These are phyloP conservation scores for Paraglomus occultum DNA, from an alignment of 192 early-diverging fungal genomes.

Conservation along the genomic window DNA sequence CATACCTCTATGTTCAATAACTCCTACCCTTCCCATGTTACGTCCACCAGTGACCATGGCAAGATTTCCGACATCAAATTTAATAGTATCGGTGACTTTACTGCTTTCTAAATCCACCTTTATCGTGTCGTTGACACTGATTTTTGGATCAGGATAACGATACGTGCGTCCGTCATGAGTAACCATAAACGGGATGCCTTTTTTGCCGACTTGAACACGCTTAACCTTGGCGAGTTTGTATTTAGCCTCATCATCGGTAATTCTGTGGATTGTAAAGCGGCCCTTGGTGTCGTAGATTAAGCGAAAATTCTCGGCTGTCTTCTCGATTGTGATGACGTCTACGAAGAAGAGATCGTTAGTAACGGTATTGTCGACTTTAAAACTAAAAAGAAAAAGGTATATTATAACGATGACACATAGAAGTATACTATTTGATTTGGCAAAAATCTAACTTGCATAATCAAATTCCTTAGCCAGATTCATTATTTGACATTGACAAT, in stretches of 20 bases:
- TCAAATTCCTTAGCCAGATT: background rate
- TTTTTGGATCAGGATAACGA: conserved; percentile 98
- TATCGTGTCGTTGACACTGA: conserved; percentile 99
- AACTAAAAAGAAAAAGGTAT: background rate
- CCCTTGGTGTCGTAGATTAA: conserved; percentile 99
- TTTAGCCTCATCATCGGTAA: conserved; percentile 96
- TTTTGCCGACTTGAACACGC: conserved; percentile 90
- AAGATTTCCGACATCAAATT: conserved; percentile 97
- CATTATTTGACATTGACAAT: conserved; percentile 53
- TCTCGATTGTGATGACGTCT: conserved; percentile 91
- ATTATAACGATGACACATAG: background rate
- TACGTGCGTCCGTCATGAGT: conserved; percentile 99
- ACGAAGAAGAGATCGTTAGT: conserved; percentile 7
- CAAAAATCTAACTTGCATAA: background rate
- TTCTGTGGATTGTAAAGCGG: conserved; percentile 99
- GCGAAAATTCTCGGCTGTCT: conserved; percentile 99
- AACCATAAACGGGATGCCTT: conserved; percentile 93
- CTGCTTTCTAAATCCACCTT: conserved; percentile 91
- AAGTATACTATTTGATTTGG: background rate
- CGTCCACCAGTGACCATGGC: conserved; percentile 97
- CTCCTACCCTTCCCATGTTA: conserved; percentile 98
- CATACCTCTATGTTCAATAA: conserved; percentile 79
- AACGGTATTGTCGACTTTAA: background rate
- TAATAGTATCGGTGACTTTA: conserved; percentile 93
- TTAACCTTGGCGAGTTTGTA: conserved; percentile 99